Evolutionary conservation across 179 eudicot genomes (phyloP).

Genomic region (Camellia oleifera): DNA sequence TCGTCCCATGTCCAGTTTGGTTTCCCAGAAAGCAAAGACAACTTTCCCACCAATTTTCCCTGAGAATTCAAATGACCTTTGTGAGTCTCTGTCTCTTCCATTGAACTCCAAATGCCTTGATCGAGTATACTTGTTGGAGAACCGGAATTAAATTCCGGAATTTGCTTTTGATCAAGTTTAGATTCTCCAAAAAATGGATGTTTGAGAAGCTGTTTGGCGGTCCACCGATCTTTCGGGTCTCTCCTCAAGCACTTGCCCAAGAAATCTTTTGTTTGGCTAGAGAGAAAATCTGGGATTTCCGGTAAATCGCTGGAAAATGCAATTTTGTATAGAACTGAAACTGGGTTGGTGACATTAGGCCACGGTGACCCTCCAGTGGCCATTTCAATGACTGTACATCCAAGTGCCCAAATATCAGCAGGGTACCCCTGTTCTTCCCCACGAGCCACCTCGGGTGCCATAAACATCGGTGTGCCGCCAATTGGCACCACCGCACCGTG

Average conservation of each 20-base stretch:
- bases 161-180: background rate
- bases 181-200: conserved; percentile 52
- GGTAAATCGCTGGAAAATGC: conserved; percentile 46
- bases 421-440: conserved; percentile 51
- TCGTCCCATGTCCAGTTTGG: conserved; percentile 28
- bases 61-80: background rate
- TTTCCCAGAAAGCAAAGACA: conserved; percentile 14
- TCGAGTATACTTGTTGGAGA: conserved; percentile 60
- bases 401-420: conserved; percentile 68
- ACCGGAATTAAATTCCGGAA: conserved; percentile 1
- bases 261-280: conserved; percentile 61
- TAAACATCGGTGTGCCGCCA: conserved; percentile 67
- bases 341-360: conserved; percentile 27
- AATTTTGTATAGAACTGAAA: conserved; percentile 37
- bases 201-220: conserved; percentile 47
- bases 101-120: conserved; percentile 28
- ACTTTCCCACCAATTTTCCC: conserved; percentile 11
- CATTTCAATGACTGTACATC: conserved; percentile 64
- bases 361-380: conserved; percentile 57
- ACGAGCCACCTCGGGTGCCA: conserved; percentile 73
- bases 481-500: conserved; percentile 18
- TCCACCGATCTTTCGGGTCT: conserved; percentile 57
- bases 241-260: conserved; percentile 52
- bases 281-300: conserved; percentile 39
- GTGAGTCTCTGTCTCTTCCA: conserved; percentile 17